Percentiles rank a stretch among this genome's conserved stretches.
These are phyloP conservation scores for Casuarina glauca DNA, from an alignment of 306 rosid species.

Conservation along the genomic window DNA sequence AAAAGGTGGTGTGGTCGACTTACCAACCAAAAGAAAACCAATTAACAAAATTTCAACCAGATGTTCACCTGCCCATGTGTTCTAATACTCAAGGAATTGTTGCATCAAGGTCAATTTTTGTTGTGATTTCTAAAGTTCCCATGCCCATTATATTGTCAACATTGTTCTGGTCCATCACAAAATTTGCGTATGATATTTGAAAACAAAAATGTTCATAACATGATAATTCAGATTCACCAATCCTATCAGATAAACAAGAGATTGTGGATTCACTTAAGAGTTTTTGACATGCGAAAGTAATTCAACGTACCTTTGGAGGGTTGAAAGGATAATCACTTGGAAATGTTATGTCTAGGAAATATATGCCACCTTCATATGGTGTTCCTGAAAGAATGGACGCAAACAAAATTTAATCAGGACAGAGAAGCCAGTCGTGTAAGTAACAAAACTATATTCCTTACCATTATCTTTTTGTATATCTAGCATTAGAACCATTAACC, in stretches of 20 bases:
- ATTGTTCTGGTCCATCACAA: not conserved
- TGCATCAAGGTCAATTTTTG: not conserved
- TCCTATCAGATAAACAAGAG: not conserved
- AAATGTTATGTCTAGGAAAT: slow-evolving; percentile 76
- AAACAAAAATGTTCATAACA: not conserved
- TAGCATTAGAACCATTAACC: not conserved
- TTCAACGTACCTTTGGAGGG: slow-evolving; percentile 68
- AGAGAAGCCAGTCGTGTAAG: slow-evolving; percentile 5
- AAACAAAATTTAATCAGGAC: slow-evolving; percentile 15
- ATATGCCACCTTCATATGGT: slow-evolving; percentile 83
- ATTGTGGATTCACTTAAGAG: not conserved
- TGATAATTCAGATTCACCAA: not conserved
- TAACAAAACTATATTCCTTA: not conserved
- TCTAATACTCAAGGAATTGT: not conserved
- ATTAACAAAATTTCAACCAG: not conserved
- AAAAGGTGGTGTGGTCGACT: too few species aligned
- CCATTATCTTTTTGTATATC: not conserved
- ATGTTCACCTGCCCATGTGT: not conserved
- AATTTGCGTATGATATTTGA: not conserved
- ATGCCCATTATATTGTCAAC: not conserved
- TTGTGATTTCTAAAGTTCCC: not conserved
- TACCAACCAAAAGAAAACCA: too few species aligned
- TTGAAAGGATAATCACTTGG: slow-evolving; percentile 85
- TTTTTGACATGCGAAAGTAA: not conserved
- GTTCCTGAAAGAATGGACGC: slow-evolving; percentile 52